Percentiles rank a stretch among this genome's conserved stretches.
Evolutionary conservation across 805 yeast species (phyloP).

Genomic region (Saccharomycopsis microspora): DNA sequence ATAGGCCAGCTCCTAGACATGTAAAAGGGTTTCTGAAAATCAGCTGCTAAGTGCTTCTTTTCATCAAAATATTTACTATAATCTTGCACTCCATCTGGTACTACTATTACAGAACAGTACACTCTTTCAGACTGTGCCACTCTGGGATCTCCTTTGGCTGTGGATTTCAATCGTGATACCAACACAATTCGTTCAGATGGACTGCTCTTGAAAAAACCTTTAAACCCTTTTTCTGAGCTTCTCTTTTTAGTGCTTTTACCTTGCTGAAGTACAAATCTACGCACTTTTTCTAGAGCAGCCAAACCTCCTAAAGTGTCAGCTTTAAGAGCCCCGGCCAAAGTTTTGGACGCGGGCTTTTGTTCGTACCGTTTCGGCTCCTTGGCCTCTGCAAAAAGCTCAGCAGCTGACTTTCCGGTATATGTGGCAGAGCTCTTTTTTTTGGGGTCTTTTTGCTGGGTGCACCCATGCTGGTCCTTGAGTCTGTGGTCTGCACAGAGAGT

Average conservation of each 20-base stretch:
- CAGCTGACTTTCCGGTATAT: conserved; percentile 22
- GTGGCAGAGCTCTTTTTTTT: not conserved
- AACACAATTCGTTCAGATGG: conserved; percentile 19
- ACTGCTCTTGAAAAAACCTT: not conserved
- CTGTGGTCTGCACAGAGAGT: conserved; percentile 43
- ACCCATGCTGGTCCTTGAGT: conserved; percentile 22
- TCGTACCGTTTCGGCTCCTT: conserved; percentile 15
- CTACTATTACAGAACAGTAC: conserved; percentile 29
- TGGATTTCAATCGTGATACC: conserved; percentile 29
- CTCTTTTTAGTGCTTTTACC: not conserved
- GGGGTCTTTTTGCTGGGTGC: conserved; percentile 15
- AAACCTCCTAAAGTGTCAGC: not conserved
- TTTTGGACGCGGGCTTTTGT: not conserved
- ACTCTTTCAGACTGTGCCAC: conserved; percentile 33
- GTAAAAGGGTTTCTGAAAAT: conserved; percentile 27
- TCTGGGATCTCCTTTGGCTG: conserved; percentile 42
- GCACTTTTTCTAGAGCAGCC: conserved; percentile 14
- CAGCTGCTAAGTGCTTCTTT: not conserved
- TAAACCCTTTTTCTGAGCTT: not conserved
- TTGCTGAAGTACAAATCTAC: conserved; percentile 17
- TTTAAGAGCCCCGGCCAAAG: not conserved
- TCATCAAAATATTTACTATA: not conserved
- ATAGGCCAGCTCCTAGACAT: conserved; percentile 48
- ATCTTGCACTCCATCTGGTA: conserved; percentile 6
- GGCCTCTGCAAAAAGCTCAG: conserved; percentile 39